A percentile compares a stretch with the other conserved stretches of the same genome.
These are phyloP conservation scores for Arachnomyces sp. DNA, from an alignment of 2,329 filamentous ascomycete genomes.

Conservation along the genomic window DNA sequence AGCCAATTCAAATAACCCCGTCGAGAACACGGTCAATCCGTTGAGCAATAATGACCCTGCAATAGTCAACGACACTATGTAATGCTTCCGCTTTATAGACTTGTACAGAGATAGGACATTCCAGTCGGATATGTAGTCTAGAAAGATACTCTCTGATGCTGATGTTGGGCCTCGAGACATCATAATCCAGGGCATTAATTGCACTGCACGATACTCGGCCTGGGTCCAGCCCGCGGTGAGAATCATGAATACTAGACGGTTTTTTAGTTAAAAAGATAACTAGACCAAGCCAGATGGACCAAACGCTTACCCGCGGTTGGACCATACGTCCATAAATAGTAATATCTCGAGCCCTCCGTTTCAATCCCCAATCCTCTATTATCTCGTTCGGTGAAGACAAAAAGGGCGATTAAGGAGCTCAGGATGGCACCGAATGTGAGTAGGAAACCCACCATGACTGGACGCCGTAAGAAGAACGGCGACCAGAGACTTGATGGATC, in stretches of 20 bases:
- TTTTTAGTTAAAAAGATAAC: background rate
- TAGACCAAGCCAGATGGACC: background rate
- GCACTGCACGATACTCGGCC: constrained; percentile 9
- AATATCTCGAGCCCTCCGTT: constrained; percentile 6
- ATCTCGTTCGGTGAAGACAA: constrained; percentile 5
- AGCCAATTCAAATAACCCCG: constrained; percentile 4
- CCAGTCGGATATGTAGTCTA: constrained; percentile 11
- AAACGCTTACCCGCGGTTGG: constrained; percentile 8
- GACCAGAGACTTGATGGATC: constrained; percentile 6
- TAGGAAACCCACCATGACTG: constrained; percentile 4
- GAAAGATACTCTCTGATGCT: constrained; percentile 10
- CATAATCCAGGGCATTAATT: constrained; percentile 10
- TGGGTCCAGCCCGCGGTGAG: constrained; percentile 7
- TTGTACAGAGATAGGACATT: constrained; percentile 7
- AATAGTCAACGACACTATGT: constrained; percentile 8
- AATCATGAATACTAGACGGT: constrained; percentile 10
- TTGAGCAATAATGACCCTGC: constrained; percentile 5
- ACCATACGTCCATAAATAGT: constrained; percentile 10
- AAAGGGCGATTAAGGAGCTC: constrained; percentile 3
- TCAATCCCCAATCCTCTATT: constrained; percentile 5
- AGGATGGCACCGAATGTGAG: constrained; percentile 5
- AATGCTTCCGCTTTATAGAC: constrained; percentile 9
- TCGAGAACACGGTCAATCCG: constrained; percentile 3
- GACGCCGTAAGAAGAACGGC: constrained; percentile 7
- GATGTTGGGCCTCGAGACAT: constrained; percentile 6